A percentile compares a stretch with the other conserved stretches of the same genome.
Evolutionary conservation across 805 yeast species (phyloP).

Genomic region (Lipomyces starkeyi): DNA sequence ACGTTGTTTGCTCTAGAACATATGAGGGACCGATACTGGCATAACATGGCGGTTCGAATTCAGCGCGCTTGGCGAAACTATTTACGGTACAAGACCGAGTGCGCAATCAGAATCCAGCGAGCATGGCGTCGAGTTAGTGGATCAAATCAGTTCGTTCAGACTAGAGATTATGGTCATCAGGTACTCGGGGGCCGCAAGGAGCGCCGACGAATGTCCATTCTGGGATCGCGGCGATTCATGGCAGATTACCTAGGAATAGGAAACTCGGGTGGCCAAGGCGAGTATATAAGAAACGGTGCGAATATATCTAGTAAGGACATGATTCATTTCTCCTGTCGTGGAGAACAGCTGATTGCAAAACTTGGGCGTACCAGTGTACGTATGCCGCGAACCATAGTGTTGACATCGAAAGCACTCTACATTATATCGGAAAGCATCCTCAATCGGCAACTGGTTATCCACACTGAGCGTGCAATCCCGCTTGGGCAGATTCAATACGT

Average conservation of each 20-base stretch:
- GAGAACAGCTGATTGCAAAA: conserved; percentile 81
- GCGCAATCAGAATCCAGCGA: conserved; percentile 80
- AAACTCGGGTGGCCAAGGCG: conserved; percentile 75
- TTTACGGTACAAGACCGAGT: conserved; percentile 78
- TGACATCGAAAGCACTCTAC: conserved; percentile 67
- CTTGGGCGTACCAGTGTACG: conserved; percentile 92
- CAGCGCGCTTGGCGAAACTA: conserved; percentile 96
- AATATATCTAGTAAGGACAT: conserved; percentile 57
- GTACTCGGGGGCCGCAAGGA: conserved; percentile 78
- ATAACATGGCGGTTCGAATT: conserved; percentile 95
- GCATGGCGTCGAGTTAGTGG: conserved; percentile 81
- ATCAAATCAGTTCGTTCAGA: conserved; percentile 80
- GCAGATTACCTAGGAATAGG: conserved; percentile 95
- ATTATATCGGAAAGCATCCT: conserved; percentile 75
- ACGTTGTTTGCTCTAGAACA: conserved; percentile 94
- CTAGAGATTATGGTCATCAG: conserved; percentile 82
- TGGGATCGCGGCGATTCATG: conserved; percentile 86
- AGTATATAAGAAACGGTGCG: conserved; percentile 57
- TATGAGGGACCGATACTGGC: conserved; percentile 97
- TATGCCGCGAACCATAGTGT: conserved; percentile 70
- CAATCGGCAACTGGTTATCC: conserved; percentile 63
- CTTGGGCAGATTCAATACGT: conserved; percentile 64
- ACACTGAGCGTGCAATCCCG: conserved; percentile 68
- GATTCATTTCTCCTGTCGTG: conserved; percentile 78
- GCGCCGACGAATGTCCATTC: conserved; percentile 83